Evolutionary conservation across 2,329 filamentous ascomycete species (phyloP), one percentile per base, ranked within the genome.

Genomic region (Arthrobotrys sphaeroides): DNA sequence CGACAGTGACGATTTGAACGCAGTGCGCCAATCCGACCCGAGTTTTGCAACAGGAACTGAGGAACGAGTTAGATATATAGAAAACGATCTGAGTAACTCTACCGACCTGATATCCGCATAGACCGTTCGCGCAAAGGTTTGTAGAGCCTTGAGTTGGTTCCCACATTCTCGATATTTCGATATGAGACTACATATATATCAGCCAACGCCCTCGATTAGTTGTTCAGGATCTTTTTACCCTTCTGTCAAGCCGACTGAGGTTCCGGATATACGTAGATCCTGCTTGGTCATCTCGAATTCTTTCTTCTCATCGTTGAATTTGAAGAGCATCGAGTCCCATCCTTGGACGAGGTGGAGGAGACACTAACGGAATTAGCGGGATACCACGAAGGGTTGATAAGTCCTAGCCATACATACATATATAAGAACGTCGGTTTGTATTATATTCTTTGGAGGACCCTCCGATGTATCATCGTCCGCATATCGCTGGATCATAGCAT

Each of bases 281-380:
- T 82, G 78, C 36, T 86, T 80, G 2, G 81, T 81, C 40, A 82
- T 83, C 40, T 83, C 81, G 78, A 94, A 92, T 0, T 83, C 83
- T 22, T 82, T 82, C 26, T 84, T 84, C 1, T 84, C 83, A 1
- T 84, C 81, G 59, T 89, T 84, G 85, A 88, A 92, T 0, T 82
- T 80, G 81, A 92, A 95, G 33, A 95, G 86, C 1, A 90, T 84
- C 0, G 91, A 94, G 40, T 89, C 89, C 53, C 91, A 86, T 0
- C 91, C 92, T 4, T 93, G 85, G 0, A 88, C 88, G 0, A 94
- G 83, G 10, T 88, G 87, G 75, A 90, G 84, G 0, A 94, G 83
- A 9, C 89, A 90, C 16, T 82, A 79, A n/a, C 36, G 6, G 24
- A 10, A 26, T 77, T 24, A 77, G 76, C 18, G 36, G 6, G 5